Conservation (phyloP, 1,284 basidiomycete species). For the Cutaneotrichosporon dermatis region DNA sequence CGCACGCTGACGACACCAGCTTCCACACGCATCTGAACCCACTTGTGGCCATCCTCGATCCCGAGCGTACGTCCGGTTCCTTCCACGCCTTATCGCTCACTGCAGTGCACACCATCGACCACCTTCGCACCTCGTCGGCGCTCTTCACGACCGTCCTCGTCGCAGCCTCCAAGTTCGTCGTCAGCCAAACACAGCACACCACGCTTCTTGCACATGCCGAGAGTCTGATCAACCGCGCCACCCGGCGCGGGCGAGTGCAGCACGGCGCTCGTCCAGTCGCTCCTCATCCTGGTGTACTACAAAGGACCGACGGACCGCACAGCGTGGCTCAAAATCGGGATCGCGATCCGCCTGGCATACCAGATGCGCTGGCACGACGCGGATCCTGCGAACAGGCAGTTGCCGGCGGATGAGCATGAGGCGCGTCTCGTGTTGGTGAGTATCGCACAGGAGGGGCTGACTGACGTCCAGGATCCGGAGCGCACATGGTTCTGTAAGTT, state of each 20-base stretch:
- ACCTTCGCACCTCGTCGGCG: slow-evolving; percentile 8
- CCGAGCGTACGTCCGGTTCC: slow-evolving; percentile 10
- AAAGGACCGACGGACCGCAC: slow-evolving; percentile 18
- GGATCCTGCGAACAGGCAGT: not conserved
- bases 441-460: too few species aligned
- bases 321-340: slow-evolving; percentile 23
- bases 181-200: not conserved
- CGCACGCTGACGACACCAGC: not conserved
- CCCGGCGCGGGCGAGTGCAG: slow-evolving; percentile 5
- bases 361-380: slow-evolving; percentile 6
- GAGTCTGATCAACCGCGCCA: slow-evolving; percentile 8
- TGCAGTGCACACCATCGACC: slow-evolving; percentile 8
- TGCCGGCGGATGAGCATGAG: slow-evolving; percentile 6
- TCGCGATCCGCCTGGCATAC: slow-evolving; percentile 17
- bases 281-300: slow-evolving; percentile 17
- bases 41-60: slow-evolving; percentile 13
- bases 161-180: slow-evolving; percentile 8
- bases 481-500: slow-evolving; percentile 11
- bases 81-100: not conserved
- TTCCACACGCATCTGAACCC: slow-evolving; percentile 8
- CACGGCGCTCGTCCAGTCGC: slow-evolving; percentile 8
- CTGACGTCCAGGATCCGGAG: not conserved
- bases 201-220: slow-evolving; percentile 10
- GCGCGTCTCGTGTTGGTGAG: slow-evolving; percentile 2
- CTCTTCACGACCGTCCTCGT: slow-evolving; percentile 14